A percentile compares a stretch with the other conserved stretches of the same genome.
Conservation (phyloP, 208 protist species). For the Endotrypanum monterogeii region DNA sequence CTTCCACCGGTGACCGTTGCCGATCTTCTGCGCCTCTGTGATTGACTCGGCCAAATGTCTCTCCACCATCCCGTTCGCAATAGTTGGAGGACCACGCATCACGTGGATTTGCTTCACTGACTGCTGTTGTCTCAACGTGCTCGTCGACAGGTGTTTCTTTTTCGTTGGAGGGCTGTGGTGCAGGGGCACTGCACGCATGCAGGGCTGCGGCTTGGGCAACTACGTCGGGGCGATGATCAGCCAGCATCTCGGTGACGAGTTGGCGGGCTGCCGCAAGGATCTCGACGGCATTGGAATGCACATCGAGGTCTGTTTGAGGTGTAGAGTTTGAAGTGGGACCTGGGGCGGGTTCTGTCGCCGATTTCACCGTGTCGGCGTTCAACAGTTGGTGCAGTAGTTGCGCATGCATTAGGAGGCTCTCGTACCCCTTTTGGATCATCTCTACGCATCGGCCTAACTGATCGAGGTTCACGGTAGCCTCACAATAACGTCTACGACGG, state of each 20-base stretch:
- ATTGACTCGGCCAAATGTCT: conserved; percentile 15
- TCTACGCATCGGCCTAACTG: conserved; percentile 54
- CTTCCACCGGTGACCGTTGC: conserved; percentile 10
- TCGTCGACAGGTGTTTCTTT: conserved; percentile 9
- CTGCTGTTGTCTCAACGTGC: conserved; percentile 1
- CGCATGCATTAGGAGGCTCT: conserved; percentile 41
- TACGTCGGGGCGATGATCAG: conserved; percentile 27
- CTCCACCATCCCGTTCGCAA: background rate
- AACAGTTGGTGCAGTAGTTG: conserved; percentile 50
- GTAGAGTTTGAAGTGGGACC: background rate
- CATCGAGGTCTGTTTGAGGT: background rate
- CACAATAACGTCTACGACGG: conserved; percentile 10
- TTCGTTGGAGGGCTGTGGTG: background rate
- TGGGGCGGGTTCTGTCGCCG: background rate
- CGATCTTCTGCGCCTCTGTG: conserved; percentile 20
- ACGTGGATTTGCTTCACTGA: background rate
- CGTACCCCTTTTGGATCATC: conserved; percentile 64
- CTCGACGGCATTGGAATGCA: conserved; percentile 5
- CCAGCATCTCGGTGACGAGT: conserved; percentile 34
- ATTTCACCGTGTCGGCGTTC: background rate
- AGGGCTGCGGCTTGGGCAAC: conserved; percentile 27
- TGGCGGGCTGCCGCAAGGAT: conserved; percentile 9
- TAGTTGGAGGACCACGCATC: background rate
- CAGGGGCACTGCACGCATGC: background rate
- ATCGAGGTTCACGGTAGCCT: conserved; percentile 36